A percentile compares a stretch with the other conserved stretches of the same genome.
Evolutionary conservation across 2,329 filamentous ascomycete species (phyloP).

Genomic region (Pestalotiopsis sp.): DNA sequence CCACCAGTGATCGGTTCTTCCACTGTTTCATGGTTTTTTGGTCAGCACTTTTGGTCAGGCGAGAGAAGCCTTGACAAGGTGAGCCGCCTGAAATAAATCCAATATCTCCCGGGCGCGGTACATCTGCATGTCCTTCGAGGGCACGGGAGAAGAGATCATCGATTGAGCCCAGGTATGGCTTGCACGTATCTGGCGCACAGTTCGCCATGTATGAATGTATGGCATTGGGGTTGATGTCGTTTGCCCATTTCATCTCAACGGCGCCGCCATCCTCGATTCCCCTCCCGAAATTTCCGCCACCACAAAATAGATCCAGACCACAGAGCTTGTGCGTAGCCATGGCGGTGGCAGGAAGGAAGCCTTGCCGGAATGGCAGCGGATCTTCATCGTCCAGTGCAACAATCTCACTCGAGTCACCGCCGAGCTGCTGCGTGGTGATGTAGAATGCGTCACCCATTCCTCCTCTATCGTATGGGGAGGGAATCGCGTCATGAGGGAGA

Average conservation of each 20-base stretch:
- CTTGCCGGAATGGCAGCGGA: slow-evolving; percentile 48
- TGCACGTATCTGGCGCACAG: slow-evolving; percentile 38
- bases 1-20: slow-evolving; percentile 75
- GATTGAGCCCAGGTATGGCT: slow-evolving; percentile 68
- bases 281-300: slow-evolving; percentile 74
- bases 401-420: slow-evolving; percentile 19
- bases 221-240: slow-evolving; percentile 64
- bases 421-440: slow-evolving; percentile 41
- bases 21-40: slow-evolving; percentile 55
- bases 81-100: slow-evolving; percentile 72
- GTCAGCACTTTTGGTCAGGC: slow-evolving; percentile 52
- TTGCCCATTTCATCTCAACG: slow-evolving; percentile 64
- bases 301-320: slow-evolving; percentile 75
- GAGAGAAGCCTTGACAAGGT: slow-evolving; percentile 77
- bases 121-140: slow-evolving; percentile 47
- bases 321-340: slow-evolving; percentile 40
- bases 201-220: slow-evolving; percentile 78
- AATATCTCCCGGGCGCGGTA: slow-evolving; percentile 63
- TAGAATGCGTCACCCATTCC: slow-evolving; percentile 69
- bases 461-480: slow-evolving; percentile 62
- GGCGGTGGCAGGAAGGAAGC: slow-evolving; percentile 46
- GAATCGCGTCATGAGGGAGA: slow-evolving; percentile 42
- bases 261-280: slow-evolving; percentile 72
- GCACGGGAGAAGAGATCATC: slow-evolving; percentile 63
- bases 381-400: slow-evolving; percentile 18